phyloP scores from a whole-genome alignment of 176 grass and related monocot genomes.

The Eremochloa ophiuroides region DNA sequence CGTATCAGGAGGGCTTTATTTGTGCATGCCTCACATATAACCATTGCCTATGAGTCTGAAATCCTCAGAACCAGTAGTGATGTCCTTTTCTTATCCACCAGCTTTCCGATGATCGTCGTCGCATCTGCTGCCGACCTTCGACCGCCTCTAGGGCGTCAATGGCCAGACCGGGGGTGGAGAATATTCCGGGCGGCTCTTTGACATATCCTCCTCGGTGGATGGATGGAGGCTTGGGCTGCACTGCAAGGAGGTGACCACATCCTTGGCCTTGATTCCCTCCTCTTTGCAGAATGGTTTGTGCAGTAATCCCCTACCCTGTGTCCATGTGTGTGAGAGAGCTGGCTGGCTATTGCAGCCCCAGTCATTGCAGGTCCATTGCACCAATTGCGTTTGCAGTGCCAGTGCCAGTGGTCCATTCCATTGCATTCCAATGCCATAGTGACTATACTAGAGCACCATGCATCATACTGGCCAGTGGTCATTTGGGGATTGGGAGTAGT shows the following conservation, averaged over 20 bases:
- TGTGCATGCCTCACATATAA: background rate
- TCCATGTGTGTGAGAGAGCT: background rate
- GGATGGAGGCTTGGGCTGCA: slow-evolving; percentile 12
- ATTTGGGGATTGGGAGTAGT: slow-evolving; percentile 16
- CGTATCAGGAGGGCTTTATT: background rate
- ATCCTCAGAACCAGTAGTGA: background rate
- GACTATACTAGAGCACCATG: slow-evolving; percentile 13
- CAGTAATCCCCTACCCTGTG: slow-evolving; percentile 20
- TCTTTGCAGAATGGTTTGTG: slow-evolving; percentile 40
- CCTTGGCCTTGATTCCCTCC: slow-evolving; percentile 27
- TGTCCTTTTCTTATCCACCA: background rate
- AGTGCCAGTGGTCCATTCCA: slow-evolving; percentile 36
- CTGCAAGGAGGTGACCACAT: slow-evolving; percentile 31
- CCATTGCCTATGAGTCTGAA: background rate
- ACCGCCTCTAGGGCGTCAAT: too few relatives aligned
- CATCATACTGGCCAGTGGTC: slow-evolving; percentile 11
- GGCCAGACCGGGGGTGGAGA: background rate
- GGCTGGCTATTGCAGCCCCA: background rate
- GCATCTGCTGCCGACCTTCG: background rate
- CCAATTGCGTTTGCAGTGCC: slow-evolving; percentile 15
- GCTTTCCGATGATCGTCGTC: background rate
- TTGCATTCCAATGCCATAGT: background rate
- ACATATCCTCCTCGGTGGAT: slow-evolving; percentile 15
- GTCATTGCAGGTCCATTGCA: slow-evolving; percentile 35
- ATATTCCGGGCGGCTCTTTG: slow-evolving; percentile 30